Percentiles rank a stretch among this genome's conserved stretches.
These are phyloP conservation scores for Xylaria sp. DNA, from an alignment of 2,329 filamentous ascomycete genomes.

Conservation along the genomic window DNA sequence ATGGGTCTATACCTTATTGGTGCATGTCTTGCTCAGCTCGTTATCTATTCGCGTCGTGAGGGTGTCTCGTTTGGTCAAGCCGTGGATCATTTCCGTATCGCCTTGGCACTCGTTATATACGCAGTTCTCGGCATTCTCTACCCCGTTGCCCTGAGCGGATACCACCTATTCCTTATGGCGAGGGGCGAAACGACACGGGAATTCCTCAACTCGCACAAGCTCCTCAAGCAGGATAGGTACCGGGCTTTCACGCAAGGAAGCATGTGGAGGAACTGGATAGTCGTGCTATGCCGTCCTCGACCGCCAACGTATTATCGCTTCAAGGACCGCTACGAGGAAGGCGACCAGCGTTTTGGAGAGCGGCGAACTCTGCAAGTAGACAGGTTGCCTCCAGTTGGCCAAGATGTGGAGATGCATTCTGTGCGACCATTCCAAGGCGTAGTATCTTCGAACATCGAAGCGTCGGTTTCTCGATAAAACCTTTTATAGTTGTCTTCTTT, in stretches of 20 bases:
- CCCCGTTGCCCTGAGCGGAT: conserved; percentile 82
- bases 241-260: conserved; percentile 86
- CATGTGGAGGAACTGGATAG: conserved; percentile 79
- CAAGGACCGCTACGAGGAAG: conserved; percentile 78
- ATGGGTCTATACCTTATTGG: conserved; percentile 80
- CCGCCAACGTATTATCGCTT: conserved; percentile 90
- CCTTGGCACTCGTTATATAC: conserved; percentile 91
- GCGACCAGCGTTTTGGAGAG: conserved; percentile 83
- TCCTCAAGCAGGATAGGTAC: conserved; percentile 89
- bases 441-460: conserved; percentile 52
- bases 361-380: conserved; percentile 61
- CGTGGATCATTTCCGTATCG: conserved; percentile 76
- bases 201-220: conserved; percentile 96
- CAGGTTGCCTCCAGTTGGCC: conserved; percentile 62
- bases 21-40: conserved; percentile 81
- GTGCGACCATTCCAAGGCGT: conserved; percentile 68
- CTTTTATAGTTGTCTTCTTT: background rate
- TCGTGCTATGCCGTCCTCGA: conserved; percentile 83
- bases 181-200: conserved; percentile 95
- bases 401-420: conserved; percentile 78
- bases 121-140: conserved; percentile 79
- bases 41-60: conserved; percentile 74
- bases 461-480: conserved; percentile 36
- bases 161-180: conserved; percentile 91
- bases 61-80: conserved; percentile 73